These are phyloP conservation scores for Barnettozyma salicaria DNA, from an alignment of 805 yeast species.

Conservation along the genomic window DNA sequence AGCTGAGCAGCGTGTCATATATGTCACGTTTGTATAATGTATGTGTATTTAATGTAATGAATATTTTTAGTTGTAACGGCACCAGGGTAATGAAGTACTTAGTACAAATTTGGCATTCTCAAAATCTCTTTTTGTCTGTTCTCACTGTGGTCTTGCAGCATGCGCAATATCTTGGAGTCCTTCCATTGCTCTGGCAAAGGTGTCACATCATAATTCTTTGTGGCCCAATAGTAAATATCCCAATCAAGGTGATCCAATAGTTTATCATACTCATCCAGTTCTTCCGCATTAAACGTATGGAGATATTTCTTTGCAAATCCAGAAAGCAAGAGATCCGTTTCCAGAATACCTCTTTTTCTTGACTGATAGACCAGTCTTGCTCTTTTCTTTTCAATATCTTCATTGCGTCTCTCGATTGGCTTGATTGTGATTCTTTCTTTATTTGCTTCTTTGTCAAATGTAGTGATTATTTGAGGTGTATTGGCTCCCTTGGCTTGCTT, in stretches of 20 bases:
- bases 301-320: slow-evolving; percentile 79
- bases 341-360: slow-evolving; percentile 91
- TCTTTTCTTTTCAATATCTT: slow-evolving; percentile 63
- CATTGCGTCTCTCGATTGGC: slow-evolving; percentile 75
- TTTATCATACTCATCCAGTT: slow-evolving; percentile 79
- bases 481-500: slow-evolving; percentile 10
- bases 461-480: slow-evolving; percentile 22
- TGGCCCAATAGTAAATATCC: slow-evolving; percentile 99
- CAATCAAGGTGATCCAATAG: slow-evolving; percentile 93
- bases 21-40: too few species aligned
- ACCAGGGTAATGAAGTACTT: neutral
- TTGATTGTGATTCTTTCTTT: slow-evolving; percentile 41
- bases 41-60: slow-evolving; percentile 2
- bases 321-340: slow-evolving; percentile 80
- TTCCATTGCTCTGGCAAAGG: slow-evolving; percentile 89
- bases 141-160: slow-evolving; percentile 67
- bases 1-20: too few species aligned
- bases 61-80: slow-evolving; percentile 1
- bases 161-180: slow-evolving; percentile 52
- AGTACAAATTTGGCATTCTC: slow-evolving; percentile 73
- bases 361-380: slow-evolving; percentile 90
- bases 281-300: slow-evolving; percentile 47
- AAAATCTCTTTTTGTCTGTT: slow-evolving; percentile 67
- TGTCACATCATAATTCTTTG: slow-evolving; percentile 70
- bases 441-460: slow-evolving; percentile 12